phyloP scores from a whole-genome alignment of 2,329 filamentous ascomycete species.

The Fusarium tjaetaba region DNA sequence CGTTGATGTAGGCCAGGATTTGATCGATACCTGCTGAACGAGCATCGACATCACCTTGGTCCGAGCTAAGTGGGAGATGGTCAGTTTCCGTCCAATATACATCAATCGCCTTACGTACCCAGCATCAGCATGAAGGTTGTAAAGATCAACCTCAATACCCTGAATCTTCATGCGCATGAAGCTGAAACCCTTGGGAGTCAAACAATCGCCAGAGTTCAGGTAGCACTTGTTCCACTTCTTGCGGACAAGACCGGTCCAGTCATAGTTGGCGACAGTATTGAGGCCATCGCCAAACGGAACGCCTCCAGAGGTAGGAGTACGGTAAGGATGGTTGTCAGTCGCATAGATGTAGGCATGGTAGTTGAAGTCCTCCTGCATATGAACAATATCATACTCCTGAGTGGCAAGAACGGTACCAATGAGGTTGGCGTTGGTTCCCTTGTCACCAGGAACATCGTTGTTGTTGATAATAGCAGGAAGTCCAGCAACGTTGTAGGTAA shows the following conservation, averaged over 20 bases:
- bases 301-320: slow-evolving; percentile 72
- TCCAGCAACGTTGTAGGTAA: slow-evolving; percentile 70
- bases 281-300: slow-evolving; percentile 71
- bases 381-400: slow-evolving; percentile 69
- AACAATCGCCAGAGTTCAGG: slow-evolving; percentile 67
- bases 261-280: slow-evolving; percentile 69
- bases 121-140: slow-evolving; percentile 75
- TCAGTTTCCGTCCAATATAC: background rate
- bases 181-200: slow-evolving; percentile 76
- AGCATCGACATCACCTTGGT: slow-evolving; percentile 62
- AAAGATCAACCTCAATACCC: slow-evolving; percentile 68
- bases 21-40: slow-evolving; percentile 69
- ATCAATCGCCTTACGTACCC: slow-evolving; percentile 41
- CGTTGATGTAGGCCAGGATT: slow-evolving; percentile 65
- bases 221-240: slow-evolving; percentile 69
- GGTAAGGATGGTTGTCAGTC: slow-evolving; percentile 66
- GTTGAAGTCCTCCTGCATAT: slow-evolving; percentile 77
- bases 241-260: slow-evolving; percentile 63
- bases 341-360: slow-evolving; percentile 72
- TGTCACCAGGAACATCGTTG: slow-evolving; percentile 69
- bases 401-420: slow-evolving; percentile 67
- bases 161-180: slow-evolving; percentile 68
- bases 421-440: slow-evolving; percentile 63
- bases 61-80: slow-evolving; percentile 49
- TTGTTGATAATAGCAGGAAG: slow-evolving; percentile 65